Base-by-base conservation (phyloP, 352 stramenopile genomes). In the Globisporangium radiosum region DNA sequence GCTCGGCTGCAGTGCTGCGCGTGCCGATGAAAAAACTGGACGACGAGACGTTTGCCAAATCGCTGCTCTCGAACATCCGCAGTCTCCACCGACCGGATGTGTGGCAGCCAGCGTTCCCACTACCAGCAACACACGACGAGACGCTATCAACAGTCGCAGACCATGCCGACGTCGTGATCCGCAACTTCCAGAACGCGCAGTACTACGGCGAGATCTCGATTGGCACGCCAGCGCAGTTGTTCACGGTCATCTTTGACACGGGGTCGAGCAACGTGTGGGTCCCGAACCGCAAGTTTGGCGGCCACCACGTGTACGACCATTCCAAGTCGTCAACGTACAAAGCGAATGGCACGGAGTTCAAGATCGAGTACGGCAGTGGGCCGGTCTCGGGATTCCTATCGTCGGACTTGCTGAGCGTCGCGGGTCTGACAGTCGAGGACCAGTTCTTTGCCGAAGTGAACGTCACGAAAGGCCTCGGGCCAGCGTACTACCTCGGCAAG, bases 111-210 rank as follows among this genome's bases (percentile, higher is more conserved):
- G 62, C 72, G 25, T 72, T 75, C 47, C 45, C 71, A 1, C 33
- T 14, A 13, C 47, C 60, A n/a, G 40, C 40, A 2, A 25, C 7
- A 61, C 5, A 37, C 45, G 47, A 33, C 15, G 44, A 17, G 25
- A 14, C 50, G 43, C 47, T 11, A 45, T 19, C 43, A 56, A 40
- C 59, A 59, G n/a, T 15, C 17, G 15, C 19, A n/a, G 70, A 53
- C 52, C 62, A 69, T 62, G 60, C 71, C 7, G 72, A 63, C 60
- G 75, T 91, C 44, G 75, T 92, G 48, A 97, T 97, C 71, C 78
- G 89, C 60, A 70, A 95, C 85, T 92, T 95, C 68, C 76, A 87
- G 62, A 97, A 98, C 75, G 90, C 92, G 19, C 93, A 98, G 63
- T 98, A 98, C 66, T 98, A 96, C 66, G 93, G 95, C 11, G 70